A percentile compares a stretch with the other conserved stretches of the same genome.
Evolutionary conservation across 2,329 filamentous ascomycete species (phyloP).

Genomic region (Ophiocordyceps sinensis): DNA sequence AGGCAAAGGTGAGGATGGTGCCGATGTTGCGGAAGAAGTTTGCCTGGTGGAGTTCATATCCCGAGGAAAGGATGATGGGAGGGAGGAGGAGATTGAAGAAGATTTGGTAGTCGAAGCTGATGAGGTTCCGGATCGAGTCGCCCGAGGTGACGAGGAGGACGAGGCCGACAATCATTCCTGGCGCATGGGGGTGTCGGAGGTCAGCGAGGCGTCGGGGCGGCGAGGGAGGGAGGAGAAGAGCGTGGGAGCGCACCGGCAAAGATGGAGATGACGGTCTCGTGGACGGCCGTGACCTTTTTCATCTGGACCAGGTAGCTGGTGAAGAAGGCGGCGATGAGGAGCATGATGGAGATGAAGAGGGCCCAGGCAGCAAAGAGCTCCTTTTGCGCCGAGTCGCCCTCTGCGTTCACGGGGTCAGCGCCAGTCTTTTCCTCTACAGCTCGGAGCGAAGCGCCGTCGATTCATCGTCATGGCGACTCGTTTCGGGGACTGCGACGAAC

Average conservation of each 20-base stretch:
- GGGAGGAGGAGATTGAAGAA: constrained; percentile 99
- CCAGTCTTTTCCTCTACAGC: neutral
- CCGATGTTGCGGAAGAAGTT: constrained; percentile 99
- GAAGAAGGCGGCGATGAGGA: constrained; percentile 89
- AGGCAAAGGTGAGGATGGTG: constrained; percentile 93
- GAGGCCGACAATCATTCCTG: constrained; percentile 90
- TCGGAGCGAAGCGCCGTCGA: neutral
- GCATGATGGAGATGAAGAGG: constrained; percentile 87
- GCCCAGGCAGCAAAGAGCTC: constrained; percentile 95
- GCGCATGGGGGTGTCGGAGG: neutral
- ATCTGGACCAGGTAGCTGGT: constrained; percentile 95
- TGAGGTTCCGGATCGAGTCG: constrained; percentile 73
- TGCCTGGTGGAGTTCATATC: constrained; percentile 93
- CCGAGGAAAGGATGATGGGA: constrained; percentile 91
- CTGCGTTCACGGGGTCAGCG: constrained; percentile 20
- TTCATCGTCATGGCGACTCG: neutral
- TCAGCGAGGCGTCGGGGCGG: neutral
- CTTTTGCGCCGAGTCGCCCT: constrained; percentile 72
- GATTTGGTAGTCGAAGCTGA: constrained; percentile 97
- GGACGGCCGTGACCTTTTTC: constrained; percentile 91
- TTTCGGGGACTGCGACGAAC: constrained; percentile 9
- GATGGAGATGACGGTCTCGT: constrained; percentile 96
- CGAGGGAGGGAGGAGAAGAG: constrained; percentile 23
- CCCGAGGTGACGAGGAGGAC: constrained; percentile 70
- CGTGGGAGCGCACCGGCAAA: constrained; percentile 55